A percentile compares a stretch with the other conserved stretches of the same genome.
These are phyloP conservation scores for Psilocybe mexicana DNA, from an alignment of 1,284 basidiomycete species.

Conservation along the genomic window DNA sequence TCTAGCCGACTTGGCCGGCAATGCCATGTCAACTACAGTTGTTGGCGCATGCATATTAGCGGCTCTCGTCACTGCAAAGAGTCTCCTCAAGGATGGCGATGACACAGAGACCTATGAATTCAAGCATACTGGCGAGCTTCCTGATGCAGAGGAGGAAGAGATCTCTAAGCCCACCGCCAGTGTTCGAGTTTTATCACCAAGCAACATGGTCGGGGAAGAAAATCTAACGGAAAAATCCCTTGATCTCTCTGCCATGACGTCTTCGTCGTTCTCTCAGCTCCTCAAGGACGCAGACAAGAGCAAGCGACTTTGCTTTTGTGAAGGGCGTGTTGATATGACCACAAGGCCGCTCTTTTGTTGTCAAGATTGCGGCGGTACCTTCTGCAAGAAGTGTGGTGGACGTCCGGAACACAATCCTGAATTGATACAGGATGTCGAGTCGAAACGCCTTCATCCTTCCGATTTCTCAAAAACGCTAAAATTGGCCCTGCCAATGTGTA, in stretches of 20 bases:
- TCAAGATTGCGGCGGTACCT: conserved; percentile 74
- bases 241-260: conserved; percentile 63
- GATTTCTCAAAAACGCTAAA: conserved; percentile 80
- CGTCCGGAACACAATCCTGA: conserved; percentile 84
- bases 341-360: conserved; percentile 73
- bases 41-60: conserved; percentile 90
- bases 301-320: conserved; percentile 83
- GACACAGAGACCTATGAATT: conserved; percentile 65
- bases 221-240: conserved; percentile 62
- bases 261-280: conserved; percentile 53
- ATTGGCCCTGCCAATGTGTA: conserved; percentile 84
- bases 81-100: conserved; percentile 64
- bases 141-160: conserved; percentile 36
- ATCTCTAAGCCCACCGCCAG: conserved; percentile 49
- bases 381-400: conserved; percentile 86
- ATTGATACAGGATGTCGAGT: conserved; percentile 47
- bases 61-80: conserved; percentile 70
- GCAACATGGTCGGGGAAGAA: conserved; percentile 72
- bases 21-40: conserved; percentile 96
- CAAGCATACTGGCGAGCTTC: conserved; percentile 45
- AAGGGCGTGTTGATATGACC: conserved; percentile 83
- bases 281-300: conserved; percentile 70
- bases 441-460: conserved; percentile 65
- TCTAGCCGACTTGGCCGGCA: conserved; percentile 91
- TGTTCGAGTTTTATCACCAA: conserved; percentile 36